phyloP scores from a whole-genome alignment of 1,284 basidiomycete species.

The Cutaneotrichosporon mucoides region DNA sequence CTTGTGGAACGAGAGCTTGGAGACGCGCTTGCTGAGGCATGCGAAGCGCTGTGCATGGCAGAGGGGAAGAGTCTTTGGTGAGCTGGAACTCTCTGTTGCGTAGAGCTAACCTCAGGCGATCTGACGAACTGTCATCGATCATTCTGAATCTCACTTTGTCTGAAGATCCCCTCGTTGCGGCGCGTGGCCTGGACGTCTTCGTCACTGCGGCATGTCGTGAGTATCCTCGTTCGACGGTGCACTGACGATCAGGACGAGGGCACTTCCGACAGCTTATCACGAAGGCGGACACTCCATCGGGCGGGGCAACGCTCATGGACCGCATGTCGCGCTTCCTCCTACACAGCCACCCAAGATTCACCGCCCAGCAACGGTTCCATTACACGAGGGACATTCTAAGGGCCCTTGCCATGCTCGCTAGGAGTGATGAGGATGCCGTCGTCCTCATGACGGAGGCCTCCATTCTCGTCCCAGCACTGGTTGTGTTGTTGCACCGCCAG shows the following conservation, averaged over 20 bases:
- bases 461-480: slow-evolving; percentile 31
- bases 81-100: no score
- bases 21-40: slow-evolving; percentile 18
- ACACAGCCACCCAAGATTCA: slow-evolving; percentile 2
- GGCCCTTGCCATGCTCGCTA: slow-evolving; percentile 29
- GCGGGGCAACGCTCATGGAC: slow-evolving; percentile 22
- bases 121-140: slow-evolving; percentile 27
- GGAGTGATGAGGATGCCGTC: slow-evolving; percentile 32
- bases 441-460: slow-evolving; percentile 34
- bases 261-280: slow-evolving; percentile 29
- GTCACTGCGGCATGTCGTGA: slow-evolving; percentile 31
- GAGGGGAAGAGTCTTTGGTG: slow-evolving; percentile 28
- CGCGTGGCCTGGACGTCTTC: slow-evolving; percentile 29
- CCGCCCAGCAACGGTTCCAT: slow-evolving; percentile 4
- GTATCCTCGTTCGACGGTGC: slow-evolving; percentile 1
- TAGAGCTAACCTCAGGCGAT: slow-evolving; percentile 24
- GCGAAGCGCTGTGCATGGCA: slow-evolving; percentile 24
- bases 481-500: slow-evolving; percentile 32
- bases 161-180: slow-evolving; percentile 11
- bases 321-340: slow-evolving; percentile 21
- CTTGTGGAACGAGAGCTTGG: slow-evolving; percentile 21
- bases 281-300: slow-evolving; percentile 1
- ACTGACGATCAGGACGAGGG: not conserved
- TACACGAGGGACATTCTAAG: slow-evolving; percentile 14
- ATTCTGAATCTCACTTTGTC: slow-evolving; percentile 16